Conservation (phyloP, 441 rosid genomes). For the Codiaeum variegatum region DNA sequence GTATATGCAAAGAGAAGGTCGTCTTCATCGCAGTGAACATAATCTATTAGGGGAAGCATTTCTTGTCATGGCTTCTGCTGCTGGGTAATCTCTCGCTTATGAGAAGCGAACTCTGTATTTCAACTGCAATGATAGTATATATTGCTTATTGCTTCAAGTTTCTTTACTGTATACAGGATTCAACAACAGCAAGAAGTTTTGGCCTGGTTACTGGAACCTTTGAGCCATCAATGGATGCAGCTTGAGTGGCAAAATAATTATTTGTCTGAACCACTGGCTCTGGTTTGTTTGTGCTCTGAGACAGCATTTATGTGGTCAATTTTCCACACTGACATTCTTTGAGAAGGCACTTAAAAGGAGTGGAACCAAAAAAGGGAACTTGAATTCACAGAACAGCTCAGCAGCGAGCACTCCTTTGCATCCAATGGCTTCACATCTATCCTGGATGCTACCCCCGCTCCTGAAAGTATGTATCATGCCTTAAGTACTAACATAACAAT, state of each 20-base stretch:
- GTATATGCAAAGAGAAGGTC: conserved; percentile 79
- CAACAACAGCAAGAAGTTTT: conserved; percentile 98
- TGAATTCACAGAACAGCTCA: conserved; percentile 36
- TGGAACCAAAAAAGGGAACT: conserved; percentile 61
- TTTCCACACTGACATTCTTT: conserved; percentile 86
- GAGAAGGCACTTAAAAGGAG: conserved; percentile 97
- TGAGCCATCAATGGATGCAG: conserved; percentile 87
- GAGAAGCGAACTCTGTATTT: conserved; percentile 13
- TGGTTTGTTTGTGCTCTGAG: conserved; percentile 76
- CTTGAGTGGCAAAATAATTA: conserved; percentile 86
- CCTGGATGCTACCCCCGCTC: conserved; percentile 99
- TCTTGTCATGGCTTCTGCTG: conserved; percentile 94
- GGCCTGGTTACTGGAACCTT: conserved; percentile 92
- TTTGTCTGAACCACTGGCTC: conserved; percentile 81
- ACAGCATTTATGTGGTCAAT: conserved; percentile 87
- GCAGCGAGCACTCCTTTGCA: conserved; percentile 43
- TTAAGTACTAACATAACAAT: conserved; percentile 6
- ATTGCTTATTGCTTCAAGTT: conserved; percentile 19
- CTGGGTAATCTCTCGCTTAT: conserved; percentile 45
- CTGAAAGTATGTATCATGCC: conserved; percentile 51
- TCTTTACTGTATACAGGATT: conserved; percentile 49
- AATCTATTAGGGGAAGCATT: conserved; percentile 97
- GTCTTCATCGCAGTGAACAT: conserved; percentile 88
- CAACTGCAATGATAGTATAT: conserved; percentile 11
- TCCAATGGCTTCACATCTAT: conserved; percentile 91